Base-by-base conservation (phyloP, 129 eudicot species). In the Lactuca saligna region DNA sequence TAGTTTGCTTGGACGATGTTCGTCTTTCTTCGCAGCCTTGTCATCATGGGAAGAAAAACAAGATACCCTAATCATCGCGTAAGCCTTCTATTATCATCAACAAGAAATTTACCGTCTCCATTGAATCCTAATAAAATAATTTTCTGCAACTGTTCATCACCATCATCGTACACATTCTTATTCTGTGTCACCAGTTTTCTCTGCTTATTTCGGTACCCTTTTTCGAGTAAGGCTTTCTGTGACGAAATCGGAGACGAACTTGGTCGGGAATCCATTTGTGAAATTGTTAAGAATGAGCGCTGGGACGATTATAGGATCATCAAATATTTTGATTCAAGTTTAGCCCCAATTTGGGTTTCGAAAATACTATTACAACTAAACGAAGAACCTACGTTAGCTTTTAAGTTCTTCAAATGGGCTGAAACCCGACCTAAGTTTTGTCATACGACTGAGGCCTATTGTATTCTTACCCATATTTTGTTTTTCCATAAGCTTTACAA, bases 271-370 rank as follows among this genome's bases (percentile, higher is more conserved):
- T 69, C 67, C 3, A 70, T 91, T 37, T 66, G 59, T 65, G 83
- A 76, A 14, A 80, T 88, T 59, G 78, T 91, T 62, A 63, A 64
- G 20, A 89, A 84, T 57, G 91, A 73, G 79, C 61, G 75, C 51
- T 91, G 91, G 94, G 82, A 88, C 71, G 93, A 91, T 91, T 71
- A 14, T 78, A 84, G 96, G 81, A 75, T 86, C 57, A 69, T 69
- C 31, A 70, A 68, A 11, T 73, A 86, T 56, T 82, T 88, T 70
- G 73, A 54, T 33, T 91, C 96, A 0, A 85, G 58, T 37, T 72
- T 76, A 37, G 89, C 89, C 39, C 88, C 96, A 0, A 54, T 87
- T 70, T 80, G 86, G 84, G 95, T 88, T 57, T 79, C 94, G 7
- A 80, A 38, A 61, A 14, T 86, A 31, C 72, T 88, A 50, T 50